Conservation (phyloP, 441 rosid genomes). For the Theobroma grandiflorum region DNA sequence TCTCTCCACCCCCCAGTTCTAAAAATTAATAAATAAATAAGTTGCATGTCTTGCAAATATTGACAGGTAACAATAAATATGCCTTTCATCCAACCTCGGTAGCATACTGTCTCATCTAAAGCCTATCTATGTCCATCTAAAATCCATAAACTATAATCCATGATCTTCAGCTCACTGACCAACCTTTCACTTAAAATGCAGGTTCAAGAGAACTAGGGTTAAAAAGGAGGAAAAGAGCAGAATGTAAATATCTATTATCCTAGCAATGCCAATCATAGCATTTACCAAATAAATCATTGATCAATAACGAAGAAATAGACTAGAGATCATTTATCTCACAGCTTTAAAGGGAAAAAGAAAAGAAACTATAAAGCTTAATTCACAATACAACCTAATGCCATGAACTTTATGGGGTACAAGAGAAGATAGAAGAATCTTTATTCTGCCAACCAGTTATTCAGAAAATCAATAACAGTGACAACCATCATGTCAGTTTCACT, state of each 20-base stretch:
- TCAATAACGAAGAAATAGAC: neutral
- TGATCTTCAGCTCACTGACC: neutral
- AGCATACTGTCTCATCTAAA: neutral
- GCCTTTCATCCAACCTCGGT: neutral
- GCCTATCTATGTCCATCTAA: neutral
- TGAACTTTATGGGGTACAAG: neutral
- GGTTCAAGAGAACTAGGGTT: neutral
- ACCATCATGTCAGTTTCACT: neutral
- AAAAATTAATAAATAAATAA: neutral
- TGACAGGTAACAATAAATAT: neutral
- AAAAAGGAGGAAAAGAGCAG: neutral
- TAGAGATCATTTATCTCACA: neutral
- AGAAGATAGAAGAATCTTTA: neutral
- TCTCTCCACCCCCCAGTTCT: neutral
- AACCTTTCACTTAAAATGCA: neutral
- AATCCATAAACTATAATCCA: neutral
- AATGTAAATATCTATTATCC: neutral
- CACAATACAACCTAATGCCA: neutral
- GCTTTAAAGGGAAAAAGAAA: neutral
- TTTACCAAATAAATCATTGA: slow-evolving; percentile 19
- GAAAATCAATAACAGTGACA: neutral
- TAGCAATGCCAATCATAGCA: neutral
- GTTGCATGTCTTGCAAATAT: neutral
- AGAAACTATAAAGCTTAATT: neutral
- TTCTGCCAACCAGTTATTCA: neutral